Conservation (phyloP, 495 filamentous ascomycete species). For the Penicillium subrubescens region DNA sequence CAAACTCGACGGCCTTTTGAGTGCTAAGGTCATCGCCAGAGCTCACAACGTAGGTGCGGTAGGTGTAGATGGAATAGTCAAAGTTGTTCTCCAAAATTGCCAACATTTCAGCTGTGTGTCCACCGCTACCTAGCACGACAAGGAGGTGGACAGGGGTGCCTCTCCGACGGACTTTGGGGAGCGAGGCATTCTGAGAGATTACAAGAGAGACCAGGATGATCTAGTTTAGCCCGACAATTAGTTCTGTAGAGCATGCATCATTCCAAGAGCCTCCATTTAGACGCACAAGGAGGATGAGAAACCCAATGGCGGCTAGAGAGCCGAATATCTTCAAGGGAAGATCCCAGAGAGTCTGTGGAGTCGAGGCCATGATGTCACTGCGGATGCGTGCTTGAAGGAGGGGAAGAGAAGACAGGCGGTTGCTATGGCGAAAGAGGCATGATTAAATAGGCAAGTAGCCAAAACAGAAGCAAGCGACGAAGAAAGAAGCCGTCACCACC, state of each 20-base stretch:
- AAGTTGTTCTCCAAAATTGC: slow-evolving; percentile 64
- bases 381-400: background rate
- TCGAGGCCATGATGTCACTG: slow-evolving; percentile 28
- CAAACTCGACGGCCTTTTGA: slow-evolving; percentile 65
- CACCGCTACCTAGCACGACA: slow-evolving; percentile 86
- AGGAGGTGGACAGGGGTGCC: slow-evolving; percentile 64
- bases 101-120: slow-evolving; percentile 94
- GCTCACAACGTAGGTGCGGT: slow-evolving; percentile 81
- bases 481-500: background rate
- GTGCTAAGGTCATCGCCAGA: slow-evolving; percentile 76
- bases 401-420: background rate
- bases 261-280: background rate
- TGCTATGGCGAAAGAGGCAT: slow-evolving; percentile 2
- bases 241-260: background rate
- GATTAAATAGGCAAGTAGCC: background rate
- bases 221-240: slow-evolving; percentile 22
- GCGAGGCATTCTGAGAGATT: slow-evolving; percentile 36
- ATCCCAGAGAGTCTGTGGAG: background rate
- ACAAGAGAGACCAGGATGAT: slow-evolving; percentile 28
- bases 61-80: slow-evolving; percentile 53
- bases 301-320: slow-evolving; percentile 9
- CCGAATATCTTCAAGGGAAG: slow-evolving; percentile 13
- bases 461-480: background rate
- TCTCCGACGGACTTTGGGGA: slow-evolving; percentile 35
- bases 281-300: slow-evolving; percentile 25